Conservation (phyloP, 345 rosid genomes). For the Atalantia buxifolia region DNA sequence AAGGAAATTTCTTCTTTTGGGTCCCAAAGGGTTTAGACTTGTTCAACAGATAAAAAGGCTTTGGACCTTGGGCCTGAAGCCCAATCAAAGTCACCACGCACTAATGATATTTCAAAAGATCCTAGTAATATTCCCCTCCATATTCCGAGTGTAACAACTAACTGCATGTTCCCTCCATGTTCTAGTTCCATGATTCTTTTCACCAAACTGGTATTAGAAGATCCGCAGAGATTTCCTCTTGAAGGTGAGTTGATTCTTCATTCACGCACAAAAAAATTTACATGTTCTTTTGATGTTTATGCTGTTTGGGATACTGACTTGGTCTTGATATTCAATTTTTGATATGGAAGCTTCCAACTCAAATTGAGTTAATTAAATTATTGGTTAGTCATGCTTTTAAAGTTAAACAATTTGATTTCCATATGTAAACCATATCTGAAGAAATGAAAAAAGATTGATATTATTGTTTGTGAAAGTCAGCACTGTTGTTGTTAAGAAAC, state of each 20-base stretch:
- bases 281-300: neutral
- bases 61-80: neutral
- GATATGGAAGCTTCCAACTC: neutral
- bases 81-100: neutral
- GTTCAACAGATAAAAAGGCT: neutral
- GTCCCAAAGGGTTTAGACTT: neutral
- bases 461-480: neutral
- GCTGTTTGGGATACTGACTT: neutral
- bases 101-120: neutral
- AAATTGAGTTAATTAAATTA: neutral
- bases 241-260: constrained; percentile 1
- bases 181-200: neutral
- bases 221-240: neutral
- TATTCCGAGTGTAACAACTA: neutral
- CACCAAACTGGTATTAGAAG: neutral
- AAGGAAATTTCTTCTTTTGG: neutral
- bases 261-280: neutral
- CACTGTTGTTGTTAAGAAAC: neutral
- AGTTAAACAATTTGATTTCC: neutral
- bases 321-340: neutral
- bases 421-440: neutral
- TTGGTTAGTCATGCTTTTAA: neutral
- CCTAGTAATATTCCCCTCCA: constrained; percentile 13
- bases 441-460: neutral
- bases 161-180: neutral